Percentiles rank a stretch among this genome's conserved stretches.
These are phyloP conservation scores for Pleoardoris graminearum DNA, from an alignment of 2,329 filamentous ascomycete species.

Conservation along the genomic window DNA sequence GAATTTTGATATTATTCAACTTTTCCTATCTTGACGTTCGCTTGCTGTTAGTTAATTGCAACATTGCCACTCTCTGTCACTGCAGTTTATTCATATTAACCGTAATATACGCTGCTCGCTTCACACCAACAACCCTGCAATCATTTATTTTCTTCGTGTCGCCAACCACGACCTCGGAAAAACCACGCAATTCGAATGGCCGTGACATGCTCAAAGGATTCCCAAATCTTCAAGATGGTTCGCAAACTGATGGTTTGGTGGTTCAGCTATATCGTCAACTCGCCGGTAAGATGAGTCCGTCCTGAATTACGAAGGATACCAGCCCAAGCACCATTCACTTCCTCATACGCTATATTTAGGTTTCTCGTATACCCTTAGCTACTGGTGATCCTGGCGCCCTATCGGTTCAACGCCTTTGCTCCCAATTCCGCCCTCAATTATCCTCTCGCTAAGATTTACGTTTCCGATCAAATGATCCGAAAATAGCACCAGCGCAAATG, in stretches of 20 bases:
- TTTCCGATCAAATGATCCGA: conserved; percentile 14
- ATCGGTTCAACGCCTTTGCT: conserved; percentile 9
- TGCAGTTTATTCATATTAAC: conserved; percentile 24
- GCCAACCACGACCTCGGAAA: conserved; percentile 1
- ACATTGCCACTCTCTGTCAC: conserved; percentile 20
- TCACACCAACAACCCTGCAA: conserved; percentile 16
- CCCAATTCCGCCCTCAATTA: conserved; percentile 2
- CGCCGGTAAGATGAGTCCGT: background rate
- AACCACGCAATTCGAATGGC: background rate
- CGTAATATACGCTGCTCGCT: conserved; percentile 25
- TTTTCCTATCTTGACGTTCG: conserved; percentile 9
- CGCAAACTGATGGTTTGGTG: conserved; percentile 12
- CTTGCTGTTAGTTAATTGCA: conserved; percentile 9
- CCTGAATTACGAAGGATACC: background rate
- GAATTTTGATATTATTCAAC: conserved; percentile 9
- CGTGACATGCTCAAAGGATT: no score
- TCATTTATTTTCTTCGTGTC: conserved; percentile 5
- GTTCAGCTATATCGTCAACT: conserved; percentile 9
- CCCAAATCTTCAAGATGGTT: conserved; percentile 13
- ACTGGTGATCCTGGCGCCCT: conserved; percentile 8
- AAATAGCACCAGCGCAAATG: conserved; percentile 23
- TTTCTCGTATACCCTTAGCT: conserved; percentile 1
- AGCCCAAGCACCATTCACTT: background rate
- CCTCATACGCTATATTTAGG: conserved; percentile 17
- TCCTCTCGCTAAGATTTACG: conserved; percentile 14